Conservation (phyloP, 139 green algal species). For the Yamagishiella unicocca region DNA sequence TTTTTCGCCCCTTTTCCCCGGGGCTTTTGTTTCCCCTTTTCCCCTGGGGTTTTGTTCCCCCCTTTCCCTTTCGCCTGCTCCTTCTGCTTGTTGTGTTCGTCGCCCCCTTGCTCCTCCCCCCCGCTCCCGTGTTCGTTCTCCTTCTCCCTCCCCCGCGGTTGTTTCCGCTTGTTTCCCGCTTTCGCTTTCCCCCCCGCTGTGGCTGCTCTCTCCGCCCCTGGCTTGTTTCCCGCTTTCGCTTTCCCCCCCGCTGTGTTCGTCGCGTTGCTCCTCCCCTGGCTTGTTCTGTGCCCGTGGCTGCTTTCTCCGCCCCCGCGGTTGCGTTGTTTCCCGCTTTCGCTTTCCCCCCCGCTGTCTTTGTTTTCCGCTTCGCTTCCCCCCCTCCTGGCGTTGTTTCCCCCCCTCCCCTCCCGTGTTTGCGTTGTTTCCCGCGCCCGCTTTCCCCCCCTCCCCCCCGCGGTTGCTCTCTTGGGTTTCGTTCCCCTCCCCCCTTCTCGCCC, state of each 20-base stretch:
- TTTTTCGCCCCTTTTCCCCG: neutral
- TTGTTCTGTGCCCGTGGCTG: neutral
- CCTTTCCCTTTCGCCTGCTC: neutral
- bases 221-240: neutral
- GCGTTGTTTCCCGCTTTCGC: too few species aligned
- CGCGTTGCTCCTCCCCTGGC: neutral
- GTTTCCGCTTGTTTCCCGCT: neutral
- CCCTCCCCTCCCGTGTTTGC: too few species aligned
- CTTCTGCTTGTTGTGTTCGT: neutral
- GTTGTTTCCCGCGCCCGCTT: too few species aligned
- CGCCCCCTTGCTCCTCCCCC: neutral
- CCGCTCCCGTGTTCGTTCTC: neutral
- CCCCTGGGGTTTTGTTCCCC: neutral
- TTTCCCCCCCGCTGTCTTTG: too few species aligned
- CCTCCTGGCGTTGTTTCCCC: too few species aligned
- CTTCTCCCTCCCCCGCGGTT: neutral
- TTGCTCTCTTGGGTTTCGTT: too few species aligned
- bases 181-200: neutral
- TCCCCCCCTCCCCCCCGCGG: too few species aligned
- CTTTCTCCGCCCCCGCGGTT: too few species aligned
- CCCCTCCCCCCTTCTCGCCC: too few species aligned
- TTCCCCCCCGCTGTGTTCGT: neutral
- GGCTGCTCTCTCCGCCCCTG: neutral
- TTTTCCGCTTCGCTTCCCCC: too few species aligned
- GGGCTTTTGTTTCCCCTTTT: neutral